phyloP scores from a whole-genome alignment of 140 eudicot genomes.

The Bidens hawaiensis region DNA sequence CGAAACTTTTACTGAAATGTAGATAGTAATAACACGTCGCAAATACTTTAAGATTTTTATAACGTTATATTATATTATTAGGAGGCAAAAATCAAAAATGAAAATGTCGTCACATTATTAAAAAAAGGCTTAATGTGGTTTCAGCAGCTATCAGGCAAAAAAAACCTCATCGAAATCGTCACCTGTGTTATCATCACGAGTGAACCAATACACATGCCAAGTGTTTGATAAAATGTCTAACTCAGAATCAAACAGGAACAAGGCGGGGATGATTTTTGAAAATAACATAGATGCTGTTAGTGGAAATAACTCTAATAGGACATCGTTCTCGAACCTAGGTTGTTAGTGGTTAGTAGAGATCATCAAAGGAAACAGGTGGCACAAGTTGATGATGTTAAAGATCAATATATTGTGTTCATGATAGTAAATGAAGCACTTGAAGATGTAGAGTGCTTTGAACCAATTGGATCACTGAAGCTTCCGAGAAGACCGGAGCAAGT shows the following conservation, averaged over 20 bases:
- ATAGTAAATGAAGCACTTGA: conserved; percentile 16
- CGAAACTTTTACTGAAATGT: no score
- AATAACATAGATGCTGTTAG: no score
- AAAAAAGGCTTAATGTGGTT: no score
- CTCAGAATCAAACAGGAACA: conserved; percentile 1
- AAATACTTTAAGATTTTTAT: no score
- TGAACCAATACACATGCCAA: conserved; percentile 25
- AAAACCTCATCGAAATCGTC: no score
- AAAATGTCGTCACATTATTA: conserved; percentile 34
- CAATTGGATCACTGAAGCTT: conserved; percentile 24
- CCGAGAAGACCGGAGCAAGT: conserved; percentile 26
- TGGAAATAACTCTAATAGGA: conserved; percentile 16
- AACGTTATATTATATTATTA: no score
- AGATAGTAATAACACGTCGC: no score
- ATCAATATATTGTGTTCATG: conserved; percentile 17
- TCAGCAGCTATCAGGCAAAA: conserved; percentile 39
- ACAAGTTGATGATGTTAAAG: conserved; percentile 21
- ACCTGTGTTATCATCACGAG: conserved; percentile 20
- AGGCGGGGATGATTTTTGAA: no score
- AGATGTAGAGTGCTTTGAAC: conserved; percentile 11
- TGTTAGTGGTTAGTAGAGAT: conserved; percentile 35
- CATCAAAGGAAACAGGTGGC: conserved; percentile 18
- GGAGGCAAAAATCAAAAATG: no score
- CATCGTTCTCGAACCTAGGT: conserved; percentile 30
- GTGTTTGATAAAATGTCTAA: conserved; percentile 34